These are phyloP conservation scores for Panicum virgatum DNA, from an alignment of 202 grass and related monocot species.

Conservation along the genomic window DNA sequence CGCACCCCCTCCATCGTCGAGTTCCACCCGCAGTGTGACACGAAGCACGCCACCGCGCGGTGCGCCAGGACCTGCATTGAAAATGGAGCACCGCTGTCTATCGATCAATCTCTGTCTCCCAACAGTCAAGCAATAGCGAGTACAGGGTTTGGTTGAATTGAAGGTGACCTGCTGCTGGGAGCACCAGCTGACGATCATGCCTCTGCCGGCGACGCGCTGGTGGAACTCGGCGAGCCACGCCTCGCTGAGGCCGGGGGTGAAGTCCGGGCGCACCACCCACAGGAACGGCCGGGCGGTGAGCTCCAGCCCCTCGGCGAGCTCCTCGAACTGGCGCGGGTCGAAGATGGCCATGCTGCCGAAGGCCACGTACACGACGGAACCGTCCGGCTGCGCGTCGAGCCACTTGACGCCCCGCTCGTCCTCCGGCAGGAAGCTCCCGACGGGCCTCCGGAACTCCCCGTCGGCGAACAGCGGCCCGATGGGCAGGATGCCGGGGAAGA, in stretches of 20 bases:
- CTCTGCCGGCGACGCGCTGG: slow-evolving; percentile 6
- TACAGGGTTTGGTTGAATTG: too few relatives aligned
- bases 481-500: slow-evolving; percentile 33
- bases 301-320: slow-evolving; percentile 44
- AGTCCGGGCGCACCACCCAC: slow-evolving; percentile 36
- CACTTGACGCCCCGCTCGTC: slow-evolving; percentile 45
- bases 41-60: slow-evolving; percentile 50
- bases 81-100: background rate
- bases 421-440: slow-evolving; percentile 51
- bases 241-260: background rate
- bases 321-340: slow-evolving; percentile 43
- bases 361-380: slow-evolving; percentile 62
- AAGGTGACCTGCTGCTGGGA: slow-evolving; percentile 54
- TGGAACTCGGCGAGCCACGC: slow-evolving; percentile 31
- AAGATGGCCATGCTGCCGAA: slow-evolving; percentile 57
- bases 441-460: background rate
- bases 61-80: slow-evolving; percentile 41
- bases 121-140: background rate
- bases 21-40: slow-evolving; percentile 75
- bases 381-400: slow-evolving; percentile 43
- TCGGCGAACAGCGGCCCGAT: slow-evolving; percentile 46
- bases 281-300: slow-evolving; percentile 32
- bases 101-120: background rate
- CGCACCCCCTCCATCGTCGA: slow-evolving; percentile 45
- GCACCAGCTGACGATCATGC: slow-evolving; percentile 48